phyloP scores from a whole-genome alignment of 306 rosid species.

The Hippophae gyantsensis region DNA sequence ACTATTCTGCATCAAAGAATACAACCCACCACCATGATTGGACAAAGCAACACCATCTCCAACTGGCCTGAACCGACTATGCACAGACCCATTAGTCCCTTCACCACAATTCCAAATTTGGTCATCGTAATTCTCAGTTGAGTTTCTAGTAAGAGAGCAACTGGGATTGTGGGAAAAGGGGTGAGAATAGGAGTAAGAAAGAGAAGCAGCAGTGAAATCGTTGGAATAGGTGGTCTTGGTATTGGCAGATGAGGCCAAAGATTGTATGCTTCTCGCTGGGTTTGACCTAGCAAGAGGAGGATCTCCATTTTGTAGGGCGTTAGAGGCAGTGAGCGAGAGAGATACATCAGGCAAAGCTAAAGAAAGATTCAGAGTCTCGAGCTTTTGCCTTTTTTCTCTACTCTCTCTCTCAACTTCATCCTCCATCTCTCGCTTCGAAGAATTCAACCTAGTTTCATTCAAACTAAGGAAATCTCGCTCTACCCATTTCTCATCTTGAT shows the following conservation, averaged over 20 bases:
- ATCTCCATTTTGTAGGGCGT: slow-evolving; percentile 57
- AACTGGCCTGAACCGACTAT: slow-evolving; percentile 94
- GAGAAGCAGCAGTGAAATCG: slow-evolving; percentile 72
- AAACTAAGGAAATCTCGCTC: slow-evolving; percentile 81
- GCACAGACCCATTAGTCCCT: slow-evolving; percentile 97
- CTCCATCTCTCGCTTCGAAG: slow-evolving; percentile 68
- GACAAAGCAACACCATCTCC: slow-evolving; percentile 74
- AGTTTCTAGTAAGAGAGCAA: slow-evolving; percentile 81
- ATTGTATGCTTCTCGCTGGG: slow-evolving; percentile 45
- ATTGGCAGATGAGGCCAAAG: slow-evolving; percentile 43
- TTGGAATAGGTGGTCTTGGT: slow-evolving; percentile 64
- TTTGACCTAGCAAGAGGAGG: slow-evolving; percentile 26
- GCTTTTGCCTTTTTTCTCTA: slow-evolving; percentile 65
- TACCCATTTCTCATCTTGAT: slow-evolving; percentile 66
- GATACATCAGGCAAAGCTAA: slow-evolving; percentile 86
- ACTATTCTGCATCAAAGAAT: slow-evolving; percentile 54
- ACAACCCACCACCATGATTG: slow-evolving; percentile 56
- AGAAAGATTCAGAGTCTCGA: slow-evolving; percentile 80
- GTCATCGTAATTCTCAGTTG: slow-evolving; percentile 83
- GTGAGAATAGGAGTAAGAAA: slow-evolving; percentile 79
- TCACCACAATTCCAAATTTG: slow-evolving; percentile 95
- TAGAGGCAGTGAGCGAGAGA: slow-evolving; percentile 78
- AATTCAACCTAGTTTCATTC: slow-evolving; percentile 51
- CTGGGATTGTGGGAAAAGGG: slow-evolving; percentile 82
- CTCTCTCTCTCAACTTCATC: slow-evolving; percentile 52